Base-by-base conservation (phyloP, 768 basidiomycete species). In the Lactarius psammicola region DNA sequence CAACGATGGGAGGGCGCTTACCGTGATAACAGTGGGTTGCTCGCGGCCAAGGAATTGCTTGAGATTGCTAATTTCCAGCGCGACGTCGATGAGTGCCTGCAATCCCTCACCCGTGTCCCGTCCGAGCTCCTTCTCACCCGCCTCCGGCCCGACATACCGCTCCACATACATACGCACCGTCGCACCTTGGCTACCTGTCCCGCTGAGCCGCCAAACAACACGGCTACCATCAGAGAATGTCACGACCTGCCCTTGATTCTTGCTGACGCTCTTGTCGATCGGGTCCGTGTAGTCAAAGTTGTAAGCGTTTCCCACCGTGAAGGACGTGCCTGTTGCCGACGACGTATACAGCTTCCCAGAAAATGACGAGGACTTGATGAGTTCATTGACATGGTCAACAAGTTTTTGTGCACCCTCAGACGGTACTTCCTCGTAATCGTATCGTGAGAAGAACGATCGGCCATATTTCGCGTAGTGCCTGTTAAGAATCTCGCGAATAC, bases 261-360 rank as follows among this genome's bases (percentile, higher is more conserved):
- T 87, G 70, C 92, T 94, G 68, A 98, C 84, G 54, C 91, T 93
- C 61, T 87, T 80, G 75, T 99, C 97, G 77, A 98, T 98, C n/a
- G 97, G 97, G 76, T 99, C 97, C 57, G 87, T 97, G 84, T 99
- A 99, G 74, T 90, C 86, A 75, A 99, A 99, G 82, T 94, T 87
- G 80, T 87, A 88, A 51, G 90, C 79, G 30, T 84, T 83, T 20
- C 85, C 82, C 64, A 99, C 86, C 66, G 82, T 88, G 82, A 95
- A 98, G 57, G 84, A 81, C 55, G 84, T 83, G 44, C 80, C 80
- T 3, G 88, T 86, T 58, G 88, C 84, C 62, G 82, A 80, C 2
- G 94, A 89, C 51, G 78, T 81, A 78, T 93, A 86, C 10, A 79
- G 78, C 33, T 86, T 86, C 72, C 87, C 83, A 73, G 84, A 81